A percentile compares a stretch with the other conserved stretches of the same genome.
phyloP scores from a whole-genome alignment of 1,139 yeast species.

The Candida neerlandica region DNA sequence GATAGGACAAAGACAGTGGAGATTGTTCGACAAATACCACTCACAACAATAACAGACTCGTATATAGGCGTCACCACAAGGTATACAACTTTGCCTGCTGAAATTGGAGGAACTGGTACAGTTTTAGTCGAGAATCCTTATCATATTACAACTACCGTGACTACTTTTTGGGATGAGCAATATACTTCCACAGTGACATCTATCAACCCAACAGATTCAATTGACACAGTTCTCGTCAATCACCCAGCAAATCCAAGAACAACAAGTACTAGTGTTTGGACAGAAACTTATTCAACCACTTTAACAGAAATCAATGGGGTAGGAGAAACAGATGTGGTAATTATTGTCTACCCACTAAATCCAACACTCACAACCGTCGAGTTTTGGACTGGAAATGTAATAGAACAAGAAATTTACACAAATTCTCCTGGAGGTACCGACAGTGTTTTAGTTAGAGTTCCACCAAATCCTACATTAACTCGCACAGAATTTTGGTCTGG shows the following conservation, averaged over 20 bases:
- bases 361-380: slow-evolving; percentile 10
- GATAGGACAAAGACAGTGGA: slow-evolving; percentile 24
- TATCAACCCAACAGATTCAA: slow-evolving; percentile 11
- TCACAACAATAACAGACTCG: slow-evolving; percentile 11
- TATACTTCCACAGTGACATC: background rate
- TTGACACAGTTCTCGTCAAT: slow-evolving; percentile 19
- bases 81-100: slow-evolving; percentile 15
- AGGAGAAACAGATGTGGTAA: slow-evolving; percentile 17
- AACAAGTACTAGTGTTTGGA: slow-evolving; percentile 15
- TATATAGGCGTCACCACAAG: slow-evolving; percentile 9
- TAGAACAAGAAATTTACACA: slow-evolving; percentile 11
- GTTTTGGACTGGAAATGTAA: slow-evolving; percentile 18
- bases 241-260: slow-evolving; percentile 16
- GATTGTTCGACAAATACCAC: slow-evolving; percentile 19
- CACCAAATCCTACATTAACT: slow-evolving; percentile 16
- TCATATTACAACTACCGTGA: slow-evolving; percentile 10
- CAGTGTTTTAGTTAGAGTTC: slow-evolving; percentile 18
- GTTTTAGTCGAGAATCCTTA: slow-evolving; percentile 16
- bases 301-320: slow-evolving; percentile 9
- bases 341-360: slow-evolving; percentile 18
- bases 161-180: background rate
- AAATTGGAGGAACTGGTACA: slow-evolving; percentile 6
- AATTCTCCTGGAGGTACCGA: slow-evolving; percentile 10
- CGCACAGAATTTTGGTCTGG: background rate
- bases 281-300: slow-evolving; percentile 15